Base-by-base conservation (phyloP, 495 filamentous ascomycete genomes). In the Lasiosphaeris hirsuta region DNA sequence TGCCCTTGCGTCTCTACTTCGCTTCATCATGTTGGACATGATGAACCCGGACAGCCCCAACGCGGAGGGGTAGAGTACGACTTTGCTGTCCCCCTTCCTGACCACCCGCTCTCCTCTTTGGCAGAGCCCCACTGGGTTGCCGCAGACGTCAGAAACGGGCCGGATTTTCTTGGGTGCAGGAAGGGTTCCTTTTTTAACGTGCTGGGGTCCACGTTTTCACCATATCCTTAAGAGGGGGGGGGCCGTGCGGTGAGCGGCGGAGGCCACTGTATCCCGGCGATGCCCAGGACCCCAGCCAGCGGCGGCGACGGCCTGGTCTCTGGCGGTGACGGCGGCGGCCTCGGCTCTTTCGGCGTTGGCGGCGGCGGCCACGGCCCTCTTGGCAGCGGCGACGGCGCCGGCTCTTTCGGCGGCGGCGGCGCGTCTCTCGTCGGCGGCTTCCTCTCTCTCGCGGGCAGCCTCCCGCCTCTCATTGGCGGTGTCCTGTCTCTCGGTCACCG, bases 51-150 rank as follows among this genome's bases (percentile, higher is more conserved):
- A 51, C 48, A 51, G 48, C 48, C 34, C 48, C 48, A 51, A 39
- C 48, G 48, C 48, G 48, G 48, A 51, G 35, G 35, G 34, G 36
- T 51, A 51, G 48, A 51, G 48, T 51, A 51, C 48, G 35, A 51
- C 48, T 51, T 51, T 51, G 48, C 48, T 51, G 35, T 51, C 48
- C 48, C 23, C 36, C 35, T 10, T 17, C 48, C 34, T 51, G 48
- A 51, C 48, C 48, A 35, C 34, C 48, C 48, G 5, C 15, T 17
- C 48, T 51, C 36, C 48, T 39, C 48, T 18, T 51, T 51, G 48
- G 48, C 34, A 51, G 48, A 51, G 15, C 35, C 34, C 48, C 17
- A 14, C 7, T 51, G 48, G 48, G 48, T 8, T 51, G 34, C 48
- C 35, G 36, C 48, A 51, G 48, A 51, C 9, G 17, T 23, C 46